A percentile compares a stretch with the other conserved stretches of the same genome.
phyloP scores from a whole-genome alignment of 75 land plant species.

The Cunninghamia lanceolata region DNA sequence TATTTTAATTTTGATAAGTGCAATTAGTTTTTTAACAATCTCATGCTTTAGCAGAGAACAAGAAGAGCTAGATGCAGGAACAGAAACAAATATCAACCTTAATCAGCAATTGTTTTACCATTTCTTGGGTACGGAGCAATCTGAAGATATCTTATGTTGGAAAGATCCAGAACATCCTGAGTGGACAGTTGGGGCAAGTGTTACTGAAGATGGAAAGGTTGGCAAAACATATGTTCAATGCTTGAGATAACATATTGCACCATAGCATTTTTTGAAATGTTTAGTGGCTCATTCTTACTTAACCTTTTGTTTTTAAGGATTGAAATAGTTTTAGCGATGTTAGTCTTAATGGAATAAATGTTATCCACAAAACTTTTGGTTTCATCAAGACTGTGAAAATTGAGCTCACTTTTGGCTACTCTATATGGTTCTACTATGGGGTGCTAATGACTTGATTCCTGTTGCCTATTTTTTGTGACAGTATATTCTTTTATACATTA shows the following conservation, averaged over 20 bases:
- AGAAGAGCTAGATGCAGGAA: constrained; percentile 79
- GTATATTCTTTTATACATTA: constrained; percentile 71
- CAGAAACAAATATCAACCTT: constrained; percentile 79
- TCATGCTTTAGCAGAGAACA: constrained; percentile 28
- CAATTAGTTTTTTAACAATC: neutral
- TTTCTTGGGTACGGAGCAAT: constrained; percentile 91
- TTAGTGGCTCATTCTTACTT: neutral
- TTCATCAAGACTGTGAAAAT: neutral
- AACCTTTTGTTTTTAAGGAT: neutral
- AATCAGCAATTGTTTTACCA: constrained; percentile 88
- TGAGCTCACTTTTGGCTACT: neutral
- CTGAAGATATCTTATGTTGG: constrained; percentile 95
- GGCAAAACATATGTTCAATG: neutral
- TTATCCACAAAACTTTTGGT: neutral
- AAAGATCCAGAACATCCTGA: constrained; percentile 75
- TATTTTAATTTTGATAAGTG: neutral
- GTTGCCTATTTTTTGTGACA: constrained; percentile 23
- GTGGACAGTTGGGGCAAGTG: constrained; percentile 44
- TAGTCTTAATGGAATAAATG: neutral
- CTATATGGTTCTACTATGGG: neutral
- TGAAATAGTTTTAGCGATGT: neutral
- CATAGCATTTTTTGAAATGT: neutral
- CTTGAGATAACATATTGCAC: neutral
- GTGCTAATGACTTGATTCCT: neutral
- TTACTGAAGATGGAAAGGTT: constrained; percentile 98